Conservation (phyloP, 2,329 filamentous ascomycete genomes). For the Trichoderma lentiforme region DNA sequence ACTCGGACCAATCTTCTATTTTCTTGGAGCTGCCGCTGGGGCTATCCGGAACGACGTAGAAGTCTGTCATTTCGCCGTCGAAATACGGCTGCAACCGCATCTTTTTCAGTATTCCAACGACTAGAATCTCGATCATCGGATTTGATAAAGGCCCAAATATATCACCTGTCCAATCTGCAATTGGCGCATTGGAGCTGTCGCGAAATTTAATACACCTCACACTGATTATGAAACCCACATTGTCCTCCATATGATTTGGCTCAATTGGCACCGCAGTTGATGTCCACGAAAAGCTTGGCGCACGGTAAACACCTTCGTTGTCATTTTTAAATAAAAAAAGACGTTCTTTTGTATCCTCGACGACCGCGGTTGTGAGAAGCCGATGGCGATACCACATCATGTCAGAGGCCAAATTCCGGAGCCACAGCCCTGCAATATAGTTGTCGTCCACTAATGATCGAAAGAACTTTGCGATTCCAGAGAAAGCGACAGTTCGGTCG, state of each 20-base stretch:
- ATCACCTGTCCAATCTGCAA: background rate
- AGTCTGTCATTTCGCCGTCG: background rate
- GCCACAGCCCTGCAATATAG: background rate
- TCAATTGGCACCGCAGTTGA: background rate
- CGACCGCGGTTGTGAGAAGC: background rate
- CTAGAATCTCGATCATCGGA: background rate
- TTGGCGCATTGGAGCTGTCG: background rate
- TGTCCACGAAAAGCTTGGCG: background rate
- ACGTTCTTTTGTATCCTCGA: background rate
- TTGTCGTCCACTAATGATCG: background rate
- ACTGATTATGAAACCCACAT: background rate
- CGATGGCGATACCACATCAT: background rate
- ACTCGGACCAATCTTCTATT: background rate
- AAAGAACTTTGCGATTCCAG: background rate
- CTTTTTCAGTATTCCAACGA: background rate
- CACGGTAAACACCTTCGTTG: background rate
- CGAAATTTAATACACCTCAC: background rate
- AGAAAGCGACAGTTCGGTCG: background rate
- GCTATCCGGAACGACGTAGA: background rate
- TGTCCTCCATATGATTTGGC: background rate
- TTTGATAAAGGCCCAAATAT: background rate
- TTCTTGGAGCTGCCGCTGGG: background rate
- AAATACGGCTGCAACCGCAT: background rate
- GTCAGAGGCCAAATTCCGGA: background rate
- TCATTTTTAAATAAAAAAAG: background rate